A percentile compares a stretch with the other conserved stretches of the same genome.
Evolutionary conservation across 192 early-diverging fungal genomes (phyloP).

Genomic region (Podila clonocystis): DNA sequence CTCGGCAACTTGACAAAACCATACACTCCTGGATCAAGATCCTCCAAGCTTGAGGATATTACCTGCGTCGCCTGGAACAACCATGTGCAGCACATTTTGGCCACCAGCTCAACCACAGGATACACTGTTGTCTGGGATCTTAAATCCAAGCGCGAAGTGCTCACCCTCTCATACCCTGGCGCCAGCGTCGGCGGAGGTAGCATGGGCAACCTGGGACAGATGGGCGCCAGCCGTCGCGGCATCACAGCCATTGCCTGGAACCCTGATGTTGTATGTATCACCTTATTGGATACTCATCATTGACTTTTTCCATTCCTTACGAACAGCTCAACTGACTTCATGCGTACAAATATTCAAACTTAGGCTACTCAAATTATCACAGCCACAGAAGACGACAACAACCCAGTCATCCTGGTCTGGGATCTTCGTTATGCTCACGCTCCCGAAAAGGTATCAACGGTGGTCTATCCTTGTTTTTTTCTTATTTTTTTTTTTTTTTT

Average conservation of each 20-base stretch:
- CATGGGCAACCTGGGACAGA: slow-evolving; percentile 48
- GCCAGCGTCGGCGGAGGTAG: slow-evolving; percentile 52
- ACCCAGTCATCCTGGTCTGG: slow-evolving; percentile 92
- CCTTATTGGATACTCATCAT: background rate
- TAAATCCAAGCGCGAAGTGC: slow-evolving; percentile 84
- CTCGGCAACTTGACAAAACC: slow-evolving; percentile 87
- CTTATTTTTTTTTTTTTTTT: too few species aligned
- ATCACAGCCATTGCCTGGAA: slow-evolving; percentile 92
- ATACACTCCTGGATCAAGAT: slow-evolving; percentile 86
- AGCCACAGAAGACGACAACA: slow-evolving; percentile 91
- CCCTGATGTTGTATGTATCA: slow-evolving; percentile 74
- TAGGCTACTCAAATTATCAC: slow-evolving; percentile 94
- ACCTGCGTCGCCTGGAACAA: slow-evolving; percentile 94
- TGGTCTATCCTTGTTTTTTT: too few species aligned
- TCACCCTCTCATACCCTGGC: slow-evolving; percentile 72
- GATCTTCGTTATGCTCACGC: slow-evolving; percentile 96
- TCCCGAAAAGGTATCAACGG: slow-evolving; percentile 71
- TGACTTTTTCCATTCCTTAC: background rate
- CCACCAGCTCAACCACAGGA: slow-evolving; percentile 90
- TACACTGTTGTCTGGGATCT: slow-evolving; percentile 98
- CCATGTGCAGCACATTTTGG: slow-evolving; percentile 92
- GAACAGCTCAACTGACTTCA: too few species aligned
- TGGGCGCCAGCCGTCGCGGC: slow-evolving; percentile 70
- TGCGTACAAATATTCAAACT: background rate
- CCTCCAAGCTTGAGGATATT: slow-evolving; percentile 87